Evolutionary conservation across 208 protist species (phyloP), one percentile per base, ranked within the genome.

Genomic region (Trichomonas tenax): DNA sequence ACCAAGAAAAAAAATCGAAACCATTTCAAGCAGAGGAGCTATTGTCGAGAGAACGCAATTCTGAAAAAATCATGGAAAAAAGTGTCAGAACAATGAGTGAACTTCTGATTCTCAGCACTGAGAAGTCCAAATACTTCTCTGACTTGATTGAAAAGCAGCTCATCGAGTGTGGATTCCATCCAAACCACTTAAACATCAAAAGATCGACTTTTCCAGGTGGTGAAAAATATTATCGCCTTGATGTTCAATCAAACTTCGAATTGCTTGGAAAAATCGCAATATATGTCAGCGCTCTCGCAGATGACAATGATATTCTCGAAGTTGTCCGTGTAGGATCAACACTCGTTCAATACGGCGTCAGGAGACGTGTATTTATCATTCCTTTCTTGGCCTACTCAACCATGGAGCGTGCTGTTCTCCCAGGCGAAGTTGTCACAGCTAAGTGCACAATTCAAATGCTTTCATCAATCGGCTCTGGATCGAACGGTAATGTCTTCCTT

Each of bases 361-460:
- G 86, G 3, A 23, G 86, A 21, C 41, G 86, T 34, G n/a, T 93
- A 4, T 93, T 93, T 31, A 51, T 93, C 15, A 93, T 93, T 21
- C 86, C 86, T 58, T 93, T 93, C 31, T 26, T 93, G 44, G 86
- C 86, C 26, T 93, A 93, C 31, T 93, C 86, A 23, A 93, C 86
- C 0, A 93, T 93, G 86, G 86, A 93, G 45, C 86, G 86, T 93
- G 86, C 86, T 10, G 86, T 93, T 31, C 11, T 41, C 0, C 44
- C 40, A 40, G 86, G 86, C 15, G 86, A 93, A 93, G 86, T 93
- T 51, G 86, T 93, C 44, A 93, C 86, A 34, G 86, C 44, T 8
- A 93, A 93, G n/a, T 93, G 86, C 86, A 93, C 86, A 48, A 93
- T 93, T 23, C 86, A 93, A 38, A 93, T 93, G 86, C 31, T 93